Evolutionary conservation across 441 rosid species (phyloP).

Genomic region (Pelargonium australe): DNA sequence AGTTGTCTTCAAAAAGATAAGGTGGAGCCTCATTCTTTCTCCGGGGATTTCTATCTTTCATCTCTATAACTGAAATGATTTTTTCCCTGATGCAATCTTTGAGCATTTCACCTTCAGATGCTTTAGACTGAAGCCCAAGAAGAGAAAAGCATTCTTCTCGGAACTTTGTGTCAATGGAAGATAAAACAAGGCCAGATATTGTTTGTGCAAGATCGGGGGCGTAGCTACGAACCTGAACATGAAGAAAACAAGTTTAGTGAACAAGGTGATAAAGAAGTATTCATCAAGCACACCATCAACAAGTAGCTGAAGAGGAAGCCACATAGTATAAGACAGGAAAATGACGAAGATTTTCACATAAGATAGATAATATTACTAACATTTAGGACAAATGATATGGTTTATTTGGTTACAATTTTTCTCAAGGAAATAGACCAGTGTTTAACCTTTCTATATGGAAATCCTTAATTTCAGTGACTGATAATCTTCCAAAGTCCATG

Average conservation of each 20-base stretch:
- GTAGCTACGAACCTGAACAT: constrained; percentile 57
- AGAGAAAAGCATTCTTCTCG: constrained; percentile 69
- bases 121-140: constrained; percentile 51
- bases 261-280: neutral
- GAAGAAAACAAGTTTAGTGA: neutral
- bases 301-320: constrained; percentile 2
- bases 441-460: neutral
- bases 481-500: neutral
- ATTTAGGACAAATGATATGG: neutral
- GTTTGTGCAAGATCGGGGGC: constrained; percentile 88
- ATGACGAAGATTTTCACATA: neutral
- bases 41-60: constrained; percentile 52
- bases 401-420: neutral
- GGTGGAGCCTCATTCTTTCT: constrained; percentile 49
- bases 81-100: constrained; percentile 60
- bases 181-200: constrained; percentile 62
- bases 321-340: neutral
- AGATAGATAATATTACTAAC: too few relatives aligned
- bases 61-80: constrained; percentile 55
- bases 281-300: neutral
- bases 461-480: too few relatives aligned
- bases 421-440: neutral
- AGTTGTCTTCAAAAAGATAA: constrained; percentile 47
- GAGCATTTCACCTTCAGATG: constrained; percentile 29
- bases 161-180: constrained; percentile 56